These are phyloP conservation scores for Sherardia arvensis DNA, from an alignment of 257 asterid species.

Conservation along the genomic window DNA sequence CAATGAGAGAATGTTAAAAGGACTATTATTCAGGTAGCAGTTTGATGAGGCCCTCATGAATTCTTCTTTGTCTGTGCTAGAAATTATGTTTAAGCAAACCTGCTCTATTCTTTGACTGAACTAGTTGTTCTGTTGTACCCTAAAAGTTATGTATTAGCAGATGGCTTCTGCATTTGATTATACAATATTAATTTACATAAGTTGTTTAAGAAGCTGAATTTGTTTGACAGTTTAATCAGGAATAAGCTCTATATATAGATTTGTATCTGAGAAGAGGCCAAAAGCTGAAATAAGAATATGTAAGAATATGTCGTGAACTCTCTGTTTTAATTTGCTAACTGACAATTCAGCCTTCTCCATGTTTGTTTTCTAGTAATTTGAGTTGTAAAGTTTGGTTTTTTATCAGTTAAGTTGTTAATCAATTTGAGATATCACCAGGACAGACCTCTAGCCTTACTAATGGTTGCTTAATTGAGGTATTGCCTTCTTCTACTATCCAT, in stretches of 20 bases:
- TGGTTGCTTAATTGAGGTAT: conserved; percentile 64
- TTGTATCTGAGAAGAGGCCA: too few species aligned
- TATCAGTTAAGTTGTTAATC: too few species aligned
- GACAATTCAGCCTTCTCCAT: too few species aligned
- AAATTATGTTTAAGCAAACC: not conserved
- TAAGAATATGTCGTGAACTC: too few species aligned
- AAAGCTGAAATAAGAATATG: conserved; percentile 1
- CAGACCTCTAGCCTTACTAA: conserved; percentile 27
- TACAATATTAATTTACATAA: not conserved
- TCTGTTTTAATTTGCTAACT: too few species aligned
- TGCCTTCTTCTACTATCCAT: not conserved
- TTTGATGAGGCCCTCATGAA: not conserved
- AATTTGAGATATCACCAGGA: conserved; percentile 26
- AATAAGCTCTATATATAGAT: not conserved
- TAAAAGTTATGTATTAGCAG: not conserved
- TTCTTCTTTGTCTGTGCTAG: not conserved
- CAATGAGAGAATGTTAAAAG: not conserved
- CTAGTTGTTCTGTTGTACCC: not conserved
- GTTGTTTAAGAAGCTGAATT: not conserved
- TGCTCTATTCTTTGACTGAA: not conserved
- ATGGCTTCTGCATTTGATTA: not conserved
- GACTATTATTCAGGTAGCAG: not conserved
- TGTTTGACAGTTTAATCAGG: not conserved
- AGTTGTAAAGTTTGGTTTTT: too few species aligned
- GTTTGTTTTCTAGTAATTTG: too few species aligned